phyloP scores from a whole-genome alignment of 176 grass and related monocot genomes.

The Thalia dealbata region DNA sequence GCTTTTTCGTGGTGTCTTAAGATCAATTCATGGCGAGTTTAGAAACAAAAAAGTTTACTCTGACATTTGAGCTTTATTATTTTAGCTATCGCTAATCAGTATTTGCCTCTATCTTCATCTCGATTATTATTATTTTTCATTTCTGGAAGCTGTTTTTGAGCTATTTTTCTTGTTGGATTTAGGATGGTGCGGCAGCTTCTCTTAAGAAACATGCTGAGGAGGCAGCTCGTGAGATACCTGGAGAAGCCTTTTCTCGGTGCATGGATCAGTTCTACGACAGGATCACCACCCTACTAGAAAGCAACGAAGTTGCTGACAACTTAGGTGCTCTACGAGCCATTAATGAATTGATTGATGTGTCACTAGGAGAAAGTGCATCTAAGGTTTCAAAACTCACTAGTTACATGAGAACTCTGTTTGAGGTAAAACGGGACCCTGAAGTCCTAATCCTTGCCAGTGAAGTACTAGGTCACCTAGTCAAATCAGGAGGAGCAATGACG shows the following conservation, averaged over 20 bases:
- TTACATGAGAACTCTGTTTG: slow-evolving; percentile 75
- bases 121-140: background rate
- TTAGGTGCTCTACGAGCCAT: slow-evolving; percentile 74
- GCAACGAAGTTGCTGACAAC: slow-evolving; percentile 62
- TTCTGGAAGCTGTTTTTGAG: background rate
- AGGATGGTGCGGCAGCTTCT: slow-evolving; percentile 67
- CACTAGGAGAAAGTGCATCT: slow-evolving; percentile 77
- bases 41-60: background rate
- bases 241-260: slow-evolving; percentile 85
- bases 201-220: slow-evolving; percentile 85
- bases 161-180: slow-evolving; percentile 11
- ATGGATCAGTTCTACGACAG: slow-evolving; percentile 98
- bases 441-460: slow-evolving; percentile 77
- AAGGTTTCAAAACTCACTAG: slow-evolving; percentile 86
- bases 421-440: slow-evolving; percentile 76
- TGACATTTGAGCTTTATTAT: background rate
- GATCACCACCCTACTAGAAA: slow-evolving; percentile 61
- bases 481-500: slow-evolving; percentile 83
- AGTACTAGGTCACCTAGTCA: slow-evolving; percentile 85
- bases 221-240: slow-evolving; percentile 70
- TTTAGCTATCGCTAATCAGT: background rate
- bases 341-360: slow-evolving; percentile 79
- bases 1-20: background rate
- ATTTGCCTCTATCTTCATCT: background rate
- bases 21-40: background rate